Evolutionary conservation across 106 monocot genomes (phyloP), one percentile per base, ranked within the genome.

Genomic region (Dendrobium huoshanense): DNA sequence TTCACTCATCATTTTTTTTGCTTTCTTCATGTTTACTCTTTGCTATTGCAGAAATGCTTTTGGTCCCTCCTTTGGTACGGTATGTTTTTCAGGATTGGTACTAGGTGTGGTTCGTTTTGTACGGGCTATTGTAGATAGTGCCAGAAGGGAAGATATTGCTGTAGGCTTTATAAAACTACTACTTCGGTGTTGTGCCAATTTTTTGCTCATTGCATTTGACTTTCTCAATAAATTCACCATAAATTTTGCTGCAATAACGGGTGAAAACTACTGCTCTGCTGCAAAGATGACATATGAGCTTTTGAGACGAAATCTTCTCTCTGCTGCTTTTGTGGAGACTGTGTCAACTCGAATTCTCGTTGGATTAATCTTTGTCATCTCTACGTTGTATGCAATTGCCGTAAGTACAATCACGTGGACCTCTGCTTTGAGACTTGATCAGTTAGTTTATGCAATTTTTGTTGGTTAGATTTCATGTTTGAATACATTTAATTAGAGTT

Each of bases 161-260:
- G 40, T 41, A 13, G 94, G 94, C 55, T 83, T 88, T 59, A 83
- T 94, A 29, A 91, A 88, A 79, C 9, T 90, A 31, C 78, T 96
- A 41, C 73, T 92, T 43, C 84, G 67, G 45, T 96, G 94, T 67
- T 96, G 96, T 87, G 87, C 92, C 17, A 82, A 82, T 79, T 79
- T 86, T 64, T 80, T 91, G 16, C 73, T 96, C 11, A 80, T 90
- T 74, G 85, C 91, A 51, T 61, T 92, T 86, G 90, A 96, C 81
- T 96, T 94, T 82, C 86, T 94, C 77, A 96, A 96, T 83, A 94
- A 96, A 81, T 96, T 96, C 80, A 96, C 96, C 7, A 79, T 96
- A 76, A 96, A 87, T 86, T 96, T 96, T 89, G 92, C 90, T 41
- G 96, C 96, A 87, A 96, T 96, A 72, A 94, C 96, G 29, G 96